Percentiles rank a stretch among this genome's conserved stretches.
These are phyloP conservation scores for Wickerhamomyces strasburgensis DNA, from an alignment of 805 yeast genomes.

Conservation along the genomic window DNA sequence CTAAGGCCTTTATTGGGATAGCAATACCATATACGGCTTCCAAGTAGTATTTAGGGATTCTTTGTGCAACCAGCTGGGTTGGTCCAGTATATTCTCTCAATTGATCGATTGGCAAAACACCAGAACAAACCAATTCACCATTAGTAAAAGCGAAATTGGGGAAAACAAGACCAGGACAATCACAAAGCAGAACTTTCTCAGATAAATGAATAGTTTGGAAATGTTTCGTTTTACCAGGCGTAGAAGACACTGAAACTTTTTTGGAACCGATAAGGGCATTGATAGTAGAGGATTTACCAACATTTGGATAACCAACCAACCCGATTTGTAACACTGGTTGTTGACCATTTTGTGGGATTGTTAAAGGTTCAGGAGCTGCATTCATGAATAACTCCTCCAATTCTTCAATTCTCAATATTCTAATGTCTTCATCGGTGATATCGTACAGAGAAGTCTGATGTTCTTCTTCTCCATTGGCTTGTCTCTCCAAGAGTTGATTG, in stretches of 20 bases:
- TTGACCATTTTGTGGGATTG: constrained; percentile 51
- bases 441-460: too few relatives aligned
- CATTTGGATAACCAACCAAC: constrained; percentile 95
- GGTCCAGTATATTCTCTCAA: constrained; percentile 91
- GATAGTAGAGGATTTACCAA: constrained; percentile 95
- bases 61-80: constrained; percentile 71
- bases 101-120: constrained; percentile 98
- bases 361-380: constrained; percentile 68
- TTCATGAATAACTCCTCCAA: constrained; percentile 72
- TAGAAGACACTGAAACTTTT: constrained; percentile 95
- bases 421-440: constrained; percentile 43
- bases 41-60: constrained; percentile 82
- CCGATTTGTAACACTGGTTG: constrained; percentile 80
- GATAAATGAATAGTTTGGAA: constrained; percentile 92
- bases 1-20: constrained; percentile 65
- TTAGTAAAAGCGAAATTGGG: constrained; percentile 96
- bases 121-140: constrained; percentile 95
- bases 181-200: constrained; percentile 81
- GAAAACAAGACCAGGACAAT: constrained; percentile 98
- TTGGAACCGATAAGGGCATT: constrained; percentile 95
- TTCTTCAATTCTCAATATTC: constrained; percentile 77
- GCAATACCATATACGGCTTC: constrained; percentile 94
- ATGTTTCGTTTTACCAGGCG: constrained; percentile 99
- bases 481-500: constrained; percentile 64
- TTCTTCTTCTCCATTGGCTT: constrained; percentile 35